Conservation (phyloP, 1,284 basidiomycete species). For the Ceratobasidium sp. region DNA sequence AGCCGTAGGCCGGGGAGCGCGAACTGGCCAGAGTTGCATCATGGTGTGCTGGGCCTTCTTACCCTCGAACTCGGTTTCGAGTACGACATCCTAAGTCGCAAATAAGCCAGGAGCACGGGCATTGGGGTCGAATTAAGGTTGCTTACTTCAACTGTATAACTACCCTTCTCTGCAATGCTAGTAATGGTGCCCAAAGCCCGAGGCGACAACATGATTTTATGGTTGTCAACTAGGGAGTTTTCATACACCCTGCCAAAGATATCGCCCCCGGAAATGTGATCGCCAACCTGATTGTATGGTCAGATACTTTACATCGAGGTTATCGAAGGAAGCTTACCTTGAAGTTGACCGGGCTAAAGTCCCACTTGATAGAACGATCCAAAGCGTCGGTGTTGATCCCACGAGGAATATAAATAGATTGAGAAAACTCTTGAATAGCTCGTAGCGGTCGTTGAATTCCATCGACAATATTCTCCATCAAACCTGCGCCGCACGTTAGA, state of each 20-base stretch:
- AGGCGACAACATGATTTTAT: constrained; percentile 97
- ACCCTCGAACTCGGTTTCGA: constrained; percentile 98
- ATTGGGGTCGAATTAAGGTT: constrained; percentile 6
- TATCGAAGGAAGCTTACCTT: constrained; percentile 62
- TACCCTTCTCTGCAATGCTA: constrained; percentile 92
- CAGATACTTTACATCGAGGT: constrained; percentile 12
- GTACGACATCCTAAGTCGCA: constrained; percentile 80
- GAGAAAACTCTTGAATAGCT: constrained; percentile 94
- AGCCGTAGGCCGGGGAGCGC: constrained; percentile 93
- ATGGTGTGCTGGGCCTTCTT: constrained; percentile 93
- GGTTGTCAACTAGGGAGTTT: constrained; percentile 95
- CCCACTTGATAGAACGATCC: constrained; percentile 91
- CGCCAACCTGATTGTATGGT: constrained; percentile 75
- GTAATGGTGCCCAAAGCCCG: constrained; percentile 96
- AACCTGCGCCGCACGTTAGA: constrained; percentile 62
- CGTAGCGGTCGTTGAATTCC: constrained; percentile 93
- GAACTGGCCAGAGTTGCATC: constrained; percentile 99
- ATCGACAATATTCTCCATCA: constrained; percentile 99
- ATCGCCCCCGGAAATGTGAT: constrained; percentile 97
- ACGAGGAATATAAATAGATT: constrained; percentile 98
- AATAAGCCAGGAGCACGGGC: constrained; percentile 15
- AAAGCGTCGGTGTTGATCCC: constrained; percentile 98
- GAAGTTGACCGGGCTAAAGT: constrained; percentile 89
- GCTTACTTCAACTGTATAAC: constrained; percentile 89
- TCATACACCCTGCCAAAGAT: constrained; percentile 97